phyloP scores from a whole-genome alignment of 306 rosid genomes.

The Sicyos edulis region DNA sequence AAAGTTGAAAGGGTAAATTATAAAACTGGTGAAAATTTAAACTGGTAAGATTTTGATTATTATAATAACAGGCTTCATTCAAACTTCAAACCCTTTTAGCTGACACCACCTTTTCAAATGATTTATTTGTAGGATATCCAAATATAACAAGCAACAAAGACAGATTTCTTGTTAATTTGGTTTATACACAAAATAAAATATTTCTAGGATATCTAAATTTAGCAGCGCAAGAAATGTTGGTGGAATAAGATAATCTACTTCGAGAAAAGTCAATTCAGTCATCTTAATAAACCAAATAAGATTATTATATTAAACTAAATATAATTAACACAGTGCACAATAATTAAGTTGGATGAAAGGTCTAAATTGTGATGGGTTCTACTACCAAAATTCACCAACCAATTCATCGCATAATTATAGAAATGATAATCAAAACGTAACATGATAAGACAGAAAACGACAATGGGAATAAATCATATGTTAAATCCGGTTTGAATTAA shows the following conservation, averaged over 20 bases:
- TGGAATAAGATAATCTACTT: neutral
- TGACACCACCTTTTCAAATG: too few relatives aligned
- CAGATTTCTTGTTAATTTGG: neutral
- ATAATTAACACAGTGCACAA: too few relatives aligned
- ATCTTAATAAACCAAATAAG: neutral
- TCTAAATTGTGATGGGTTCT: slow-evolving; percentile 48
- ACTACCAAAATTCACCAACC: slow-evolving; percentile 4
- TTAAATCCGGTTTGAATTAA: neutral
- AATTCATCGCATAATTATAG: neutral
- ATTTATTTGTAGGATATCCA: neutral
- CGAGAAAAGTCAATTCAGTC: neutral
- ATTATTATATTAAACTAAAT: neutral
- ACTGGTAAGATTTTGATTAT: too few relatives aligned
- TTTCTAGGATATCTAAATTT: neutral
- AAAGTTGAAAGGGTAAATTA: too few relatives aligned
- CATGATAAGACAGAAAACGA: neutral
- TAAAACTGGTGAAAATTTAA: too few relatives aligned
- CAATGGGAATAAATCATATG: neutral
- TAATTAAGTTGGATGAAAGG: slow-evolving; percentile 36
- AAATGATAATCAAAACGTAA: neutral
- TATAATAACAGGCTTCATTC: too few relatives aligned
- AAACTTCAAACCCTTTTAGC: too few relatives aligned
- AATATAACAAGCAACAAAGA: neutral
- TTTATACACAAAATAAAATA: neutral
- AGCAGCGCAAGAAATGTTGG: neutral